Percentiles rank a stretch among this genome's conserved stretches.
phyloP scores from a whole-genome alignment of 495 filamentous ascomycete genomes.

The Neurospora sp. region DNA sequence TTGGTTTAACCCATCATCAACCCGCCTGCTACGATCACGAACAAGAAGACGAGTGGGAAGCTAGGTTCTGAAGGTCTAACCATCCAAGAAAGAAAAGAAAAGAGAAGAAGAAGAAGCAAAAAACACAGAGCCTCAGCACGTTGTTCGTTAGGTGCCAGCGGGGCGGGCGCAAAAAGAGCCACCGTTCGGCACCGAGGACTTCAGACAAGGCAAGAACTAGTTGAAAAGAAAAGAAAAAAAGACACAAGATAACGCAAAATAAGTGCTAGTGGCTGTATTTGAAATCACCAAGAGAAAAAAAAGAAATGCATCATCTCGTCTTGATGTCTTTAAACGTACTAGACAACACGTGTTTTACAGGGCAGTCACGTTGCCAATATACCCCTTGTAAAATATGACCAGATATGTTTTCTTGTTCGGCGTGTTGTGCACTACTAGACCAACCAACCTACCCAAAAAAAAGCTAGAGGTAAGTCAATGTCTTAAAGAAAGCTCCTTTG shows the following conservation, averaged over 20 bases:
- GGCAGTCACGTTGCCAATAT: background rate
- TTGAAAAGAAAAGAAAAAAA: background rate
- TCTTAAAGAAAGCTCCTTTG: no score
- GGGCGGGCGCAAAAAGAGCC: background rate
- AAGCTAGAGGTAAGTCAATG: no score
- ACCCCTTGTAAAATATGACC: no score
- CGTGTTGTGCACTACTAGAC: no score
- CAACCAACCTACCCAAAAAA: no score
- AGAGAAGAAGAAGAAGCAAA: background rate
- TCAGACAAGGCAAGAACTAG: background rate
- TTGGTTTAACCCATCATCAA: no score
- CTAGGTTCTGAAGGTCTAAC: background rate
- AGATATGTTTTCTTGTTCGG: no score
- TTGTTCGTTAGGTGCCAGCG: background rate
- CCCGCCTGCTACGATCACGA: background rate
- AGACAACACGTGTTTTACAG: background rate
- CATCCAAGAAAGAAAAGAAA: no score
- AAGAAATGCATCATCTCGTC: background rate
- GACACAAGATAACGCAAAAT: background rate
- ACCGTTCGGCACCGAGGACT: background rate
- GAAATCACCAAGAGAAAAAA: background rate
- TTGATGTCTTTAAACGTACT: background rate
- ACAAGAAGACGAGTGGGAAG: background rate
- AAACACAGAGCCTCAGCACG: background rate
- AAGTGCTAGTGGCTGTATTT: background rate